phyloP scores from a whole-genome alignment of 768 basidiomycete species.

The Collybia sp. region DNA sequence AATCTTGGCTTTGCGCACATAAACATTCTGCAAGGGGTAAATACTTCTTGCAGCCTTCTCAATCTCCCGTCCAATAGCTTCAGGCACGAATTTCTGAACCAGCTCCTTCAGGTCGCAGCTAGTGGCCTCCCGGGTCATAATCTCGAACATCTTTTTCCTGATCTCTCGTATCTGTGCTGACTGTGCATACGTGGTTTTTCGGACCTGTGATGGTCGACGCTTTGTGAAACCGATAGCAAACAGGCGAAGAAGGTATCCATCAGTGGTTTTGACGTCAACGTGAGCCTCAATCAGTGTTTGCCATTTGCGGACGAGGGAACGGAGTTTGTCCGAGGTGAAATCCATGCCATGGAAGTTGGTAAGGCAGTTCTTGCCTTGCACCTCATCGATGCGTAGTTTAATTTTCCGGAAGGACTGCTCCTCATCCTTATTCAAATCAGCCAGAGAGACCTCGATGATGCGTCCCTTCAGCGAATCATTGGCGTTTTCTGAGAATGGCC shows the following conservation, averaged over 20 bases:
- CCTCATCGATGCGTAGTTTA: slow-evolving; percentile 93
- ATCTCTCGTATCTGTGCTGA: slow-evolving; percentile 94
- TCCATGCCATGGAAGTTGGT: slow-evolving; percentile 99
- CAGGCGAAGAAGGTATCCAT: slow-evolving; percentile 98
- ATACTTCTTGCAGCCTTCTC: slow-evolving; percentile 96
- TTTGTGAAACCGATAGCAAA: slow-evolving; percentile 99
- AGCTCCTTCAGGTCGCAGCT: slow-evolving; percentile 97
- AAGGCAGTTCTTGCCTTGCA: slow-evolving; percentile 98
- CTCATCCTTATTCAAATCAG: slow-evolving; percentile 98
- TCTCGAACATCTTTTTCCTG: slow-evolving; percentile 99
- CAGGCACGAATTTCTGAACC: slow-evolving; percentile 98
- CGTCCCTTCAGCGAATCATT: slow-evolving; percentile 98
- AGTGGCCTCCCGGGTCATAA: slow-evolving; percentile 93
- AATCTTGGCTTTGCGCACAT: slow-evolving; percentile 99
- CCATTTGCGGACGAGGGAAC: slow-evolving; percentile 99
- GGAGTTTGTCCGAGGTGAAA: slow-evolving; percentile 99
- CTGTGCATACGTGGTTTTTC: slow-evolving; percentile 99
- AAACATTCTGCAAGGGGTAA: slow-evolving; percentile 99
- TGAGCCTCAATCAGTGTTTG: slow-evolving; percentile 98
- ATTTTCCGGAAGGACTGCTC: slow-evolving; percentile 99
- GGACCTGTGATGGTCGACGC: slow-evolving; percentile 92
- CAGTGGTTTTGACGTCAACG: slow-evolving; percentile 98
- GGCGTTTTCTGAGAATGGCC: slow-evolving; percentile 74
- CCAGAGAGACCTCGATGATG: slow-evolving; percentile 93
- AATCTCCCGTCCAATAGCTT: slow-evolving; percentile 98